Percentiles rank a stretch among this genome's conserved stretches.
phyloP scores from a whole-genome alignment of 2,329 filamentous ascomycete species.

The Aspergillus novoparasiticus region DNA sequence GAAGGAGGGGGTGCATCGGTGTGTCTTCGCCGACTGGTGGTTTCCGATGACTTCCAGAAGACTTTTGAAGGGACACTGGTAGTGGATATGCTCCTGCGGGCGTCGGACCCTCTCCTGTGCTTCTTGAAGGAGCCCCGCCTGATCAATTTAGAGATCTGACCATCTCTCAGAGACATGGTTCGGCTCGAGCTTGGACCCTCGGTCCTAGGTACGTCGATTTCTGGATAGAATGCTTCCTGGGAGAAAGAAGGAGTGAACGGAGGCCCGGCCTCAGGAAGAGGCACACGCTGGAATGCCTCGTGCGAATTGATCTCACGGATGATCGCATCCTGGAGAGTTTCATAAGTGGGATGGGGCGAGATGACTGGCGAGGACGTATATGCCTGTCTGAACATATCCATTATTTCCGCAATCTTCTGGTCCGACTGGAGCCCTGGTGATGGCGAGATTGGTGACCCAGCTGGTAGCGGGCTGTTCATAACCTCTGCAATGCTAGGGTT shows the following conservation, averaged over 20 bases:
- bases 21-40: slow-evolving; percentile 37
- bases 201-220: slow-evolving; percentile 12
- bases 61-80: slow-evolving; percentile 27
- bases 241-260: slow-evolving; percentile 36
- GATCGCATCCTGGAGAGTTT: slow-evolving; percentile 47
- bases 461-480: slow-evolving; percentile 43
- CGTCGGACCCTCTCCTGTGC: slow-evolving; percentile 29
- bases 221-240: slow-evolving; percentile 26
- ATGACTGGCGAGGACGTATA: slow-evolving; percentile 33
- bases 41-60: slow-evolving; percentile 22
- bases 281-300: slow-evolving; percentile 43
- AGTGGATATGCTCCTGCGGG: slow-evolving; percentile 35
- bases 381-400: slow-evolving; percentile 45
- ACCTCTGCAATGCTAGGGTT: slow-evolving; percentile 45
- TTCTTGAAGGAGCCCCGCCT: slow-evolving; percentile 36
- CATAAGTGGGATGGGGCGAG: slow-evolving; percentile 40
- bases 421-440: slow-evolving; percentile 28
- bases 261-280: slow-evolving; percentile 33
- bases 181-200: slow-evolving; percentile 23
- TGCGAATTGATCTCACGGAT: slow-evolving; percentile 49
- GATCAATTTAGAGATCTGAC: slow-evolving; percentile 33
- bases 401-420: slow-evolving; percentile 43
- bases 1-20: slow-evolving; percentile 44
- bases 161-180: slow-evolving; percentile 33
- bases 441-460: slow-evolving; percentile 27